Percentiles rank a stretch among this genome's conserved stretches.
These are phyloP conservation scores for Opeltia flavorubescens DNA, from an alignment of 495 filamentous ascomycete species.

Conservation along the genomic window DNA sequence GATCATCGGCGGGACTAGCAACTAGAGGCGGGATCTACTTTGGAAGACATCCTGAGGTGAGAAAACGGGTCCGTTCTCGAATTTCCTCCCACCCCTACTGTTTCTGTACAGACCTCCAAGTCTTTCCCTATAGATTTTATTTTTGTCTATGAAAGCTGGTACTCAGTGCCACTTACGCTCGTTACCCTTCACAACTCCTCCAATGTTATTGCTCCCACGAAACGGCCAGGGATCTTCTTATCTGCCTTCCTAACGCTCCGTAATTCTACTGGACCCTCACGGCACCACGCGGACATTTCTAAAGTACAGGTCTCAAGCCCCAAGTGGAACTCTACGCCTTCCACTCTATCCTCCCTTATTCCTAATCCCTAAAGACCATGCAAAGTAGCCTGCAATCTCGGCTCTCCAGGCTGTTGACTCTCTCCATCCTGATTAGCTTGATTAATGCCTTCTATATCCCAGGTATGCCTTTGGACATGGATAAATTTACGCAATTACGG, in stretches of 20 bases:
- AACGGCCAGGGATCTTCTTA: no score
- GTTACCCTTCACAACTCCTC: not conserved
- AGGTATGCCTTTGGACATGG: constrained; percentile 32
- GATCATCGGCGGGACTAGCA: constrained; percentile 4
- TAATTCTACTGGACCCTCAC: not conserved
- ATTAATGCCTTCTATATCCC: constrained; percentile 64
- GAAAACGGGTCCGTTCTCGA: not conserved
- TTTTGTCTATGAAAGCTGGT: not conserved
- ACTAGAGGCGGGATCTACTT: constrained; percentile 12
- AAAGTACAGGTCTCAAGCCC: not conserved
- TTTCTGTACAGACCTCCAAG: not conserved
- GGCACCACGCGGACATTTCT: not conserved
- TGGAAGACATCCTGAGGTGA: constrained; percentile 1
- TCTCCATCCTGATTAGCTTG: constrained; percentile 16
- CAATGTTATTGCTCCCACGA: no score
- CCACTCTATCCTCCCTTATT: constrained; percentile 4
- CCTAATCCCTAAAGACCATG: constrained; percentile 14
- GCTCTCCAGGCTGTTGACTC: constrained; percentile 18
- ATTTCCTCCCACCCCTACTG: not conserved
- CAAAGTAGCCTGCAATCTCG: constrained; percentile 20
- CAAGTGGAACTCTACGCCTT: not conserved
- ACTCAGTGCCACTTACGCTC: not conserved
- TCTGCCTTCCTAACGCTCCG: no score
- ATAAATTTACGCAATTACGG: not conserved
- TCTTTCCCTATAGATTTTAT: not conserved